Evolutionary conservation across 805 yeast species (phyloP), one percentile per base, ranked within the genome.

Genomic region (Yarrowia deformans): DNA sequence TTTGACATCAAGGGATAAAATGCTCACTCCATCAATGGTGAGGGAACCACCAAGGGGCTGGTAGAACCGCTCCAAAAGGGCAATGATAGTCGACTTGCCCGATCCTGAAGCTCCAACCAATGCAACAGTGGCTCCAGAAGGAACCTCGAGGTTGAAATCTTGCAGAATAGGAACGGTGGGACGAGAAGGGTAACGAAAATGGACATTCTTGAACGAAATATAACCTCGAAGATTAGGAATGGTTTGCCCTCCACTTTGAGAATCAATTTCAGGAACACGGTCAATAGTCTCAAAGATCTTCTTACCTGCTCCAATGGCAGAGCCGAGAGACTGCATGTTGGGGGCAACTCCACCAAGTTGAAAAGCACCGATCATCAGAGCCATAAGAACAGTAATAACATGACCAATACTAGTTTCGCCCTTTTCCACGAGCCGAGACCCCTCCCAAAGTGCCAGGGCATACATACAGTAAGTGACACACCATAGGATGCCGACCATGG

Each of bases 21-120:
- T 86, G 74, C 93, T 97, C 70, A 87, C 89, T 6, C 97, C 97
- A 78, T 95, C 97, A 52, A 94, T 84, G 29, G 88, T 79, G 69
- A 94, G 88, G 52, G 89, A 79, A 18, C 98, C 98, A 5, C 83
- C 80, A 32, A 82, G 80, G 1, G 92, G 90, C 74, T 92, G 95
- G 78, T 93, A 94, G 76, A 94, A 94, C 72, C 98, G 83, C 80
- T 93, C 96, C 0, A 92, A 88, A 37, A 94, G 79, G 73, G 93
- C 87, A 71, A 94, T 81, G 49, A 94, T 86, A 0, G 98, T 94
- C 0, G 97, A 92, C 80, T 94, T 94, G 42, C 98, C 98, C 72
- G 94, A 88, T 2, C 98, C 98, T 1, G 97, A 90, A 6, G 97
- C 96, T 1, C 98, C 98, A 14, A 94, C 98, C 72, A 94, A 85